Conservation (phyloP, 2,329 filamentous ascomycete genomes). For the Teratosphaeria destructans region DNA sequence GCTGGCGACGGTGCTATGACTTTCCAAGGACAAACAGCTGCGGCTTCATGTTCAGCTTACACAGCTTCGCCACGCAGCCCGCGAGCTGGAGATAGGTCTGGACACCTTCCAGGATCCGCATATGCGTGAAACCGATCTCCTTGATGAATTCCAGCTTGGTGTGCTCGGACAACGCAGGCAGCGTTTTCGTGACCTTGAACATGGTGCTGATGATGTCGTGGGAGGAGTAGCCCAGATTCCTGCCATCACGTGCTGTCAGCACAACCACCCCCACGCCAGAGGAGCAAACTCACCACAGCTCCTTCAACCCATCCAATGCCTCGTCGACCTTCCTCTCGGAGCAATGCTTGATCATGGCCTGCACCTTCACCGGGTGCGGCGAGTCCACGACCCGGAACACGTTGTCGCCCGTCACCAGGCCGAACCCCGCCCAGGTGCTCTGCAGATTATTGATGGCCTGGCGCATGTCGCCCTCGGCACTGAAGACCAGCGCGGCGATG, state of each 20-base stretch:
- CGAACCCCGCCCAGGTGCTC: slow-evolving; percentile 84
- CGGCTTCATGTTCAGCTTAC: slow-evolving; percentile 94
- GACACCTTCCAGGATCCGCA: slow-evolving; percentile 97
- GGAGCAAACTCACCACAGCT: slow-evolving; percentile 57
- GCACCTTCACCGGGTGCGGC: slow-evolving; percentile 94
- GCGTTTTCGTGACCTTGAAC: slow-evolving; percentile 96
- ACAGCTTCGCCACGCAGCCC: slow-evolving; percentile 81
- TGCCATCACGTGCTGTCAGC: slow-evolving; percentile 14
- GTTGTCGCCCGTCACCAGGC: slow-evolving; percentile 94
- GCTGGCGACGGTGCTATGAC: neutral
- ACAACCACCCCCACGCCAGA: neutral
- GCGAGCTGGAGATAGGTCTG: slow-evolving; percentile 90
- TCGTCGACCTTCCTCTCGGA: slow-evolving; percentile 84
- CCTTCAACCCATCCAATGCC: slow-evolving; percentile 74
- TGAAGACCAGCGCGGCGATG: slow-evolving; percentile 90
- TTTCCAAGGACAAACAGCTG: slow-evolving; percentile 53
- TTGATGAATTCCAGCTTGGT: slow-evolving; percentile 87
- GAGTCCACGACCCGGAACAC: slow-evolving; percentile 97
- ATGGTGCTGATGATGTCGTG: slow-evolving; percentile 99
- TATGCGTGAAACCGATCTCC: slow-evolving; percentile 97
- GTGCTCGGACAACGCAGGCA: slow-evolving; percentile 84
- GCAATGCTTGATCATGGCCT: slow-evolving; percentile 96
- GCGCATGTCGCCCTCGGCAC: slow-evolving; percentile 94
- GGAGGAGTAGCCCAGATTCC: slow-evolving; percentile 85
- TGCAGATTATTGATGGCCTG: slow-evolving; percentile 98